Evolutionary conservation across 257 asterid species (phyloP), one percentile per base, ranked within the genome.

Genomic region (Solanum habrochaites): DNA sequence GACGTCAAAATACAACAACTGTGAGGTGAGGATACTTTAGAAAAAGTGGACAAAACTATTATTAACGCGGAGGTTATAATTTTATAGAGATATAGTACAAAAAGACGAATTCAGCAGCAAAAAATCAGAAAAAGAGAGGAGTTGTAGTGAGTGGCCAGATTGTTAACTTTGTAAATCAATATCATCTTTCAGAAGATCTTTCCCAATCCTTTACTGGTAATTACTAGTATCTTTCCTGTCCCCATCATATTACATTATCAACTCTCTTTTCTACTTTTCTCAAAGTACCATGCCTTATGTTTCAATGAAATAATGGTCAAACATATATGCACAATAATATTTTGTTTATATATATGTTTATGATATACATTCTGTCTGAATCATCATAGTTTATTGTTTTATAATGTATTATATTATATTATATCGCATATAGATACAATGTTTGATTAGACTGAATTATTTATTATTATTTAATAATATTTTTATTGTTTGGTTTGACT

Each of bases 181-280:
- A n/a, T 31, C 29, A 77, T 58, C 52, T 49, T 81, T 67, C 64
- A 35, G 73, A 70, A 81, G 77, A 80, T 70, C 77, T 70, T 75
- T 80, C 15, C 32, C 77, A 85, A 80, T 81, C 82, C 78, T 18
- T 71, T 75, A 35, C 60, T 58, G 70, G 64, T 78, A 78, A 78
- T 78, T 78, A 78, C 35, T 75, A 88, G 64, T 18, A 56, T 88
- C 71, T 25, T 32, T 75, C 60, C 32, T 81, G 84, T 88, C 87
- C 39, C 56, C 56, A 18, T 88, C 90, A 88, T 40, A 70, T 31
- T 72, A 83, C 89, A 39, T 74, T 60, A 78, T 85, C 90, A 77
- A 69, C 73, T 43, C 47, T 3, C 47, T 32, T 39, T 39, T 72
- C 60, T 58, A 82, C 49, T 39, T 27, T 62, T 84, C 42, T 10